Evolutionary conservation across 495 filamentous ascomycete genomes (phyloP).

Genomic region (Podospora bellae-mahoneyi): DNA sequence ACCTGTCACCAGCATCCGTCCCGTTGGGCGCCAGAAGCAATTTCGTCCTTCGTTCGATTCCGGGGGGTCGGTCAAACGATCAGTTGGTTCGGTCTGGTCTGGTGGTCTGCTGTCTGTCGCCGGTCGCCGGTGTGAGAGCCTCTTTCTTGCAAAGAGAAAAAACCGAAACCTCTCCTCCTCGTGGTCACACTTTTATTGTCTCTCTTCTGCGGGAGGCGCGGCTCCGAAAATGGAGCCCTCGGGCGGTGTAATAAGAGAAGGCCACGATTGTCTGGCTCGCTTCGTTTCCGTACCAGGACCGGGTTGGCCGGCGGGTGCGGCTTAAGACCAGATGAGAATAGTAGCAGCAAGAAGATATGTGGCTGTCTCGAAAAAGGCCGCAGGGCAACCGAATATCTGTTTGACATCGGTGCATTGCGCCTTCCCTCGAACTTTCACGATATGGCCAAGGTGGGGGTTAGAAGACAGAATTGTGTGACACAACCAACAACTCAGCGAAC

Average conservation of each 20-base stretch:
- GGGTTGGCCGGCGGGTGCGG: neutral
- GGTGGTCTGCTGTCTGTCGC: neutral
- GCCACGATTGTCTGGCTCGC: neutral
- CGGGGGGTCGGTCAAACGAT: neutral
- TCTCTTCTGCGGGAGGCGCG: constrained; percentile 8
- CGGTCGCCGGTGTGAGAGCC: neutral
- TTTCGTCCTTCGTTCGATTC: neutral
- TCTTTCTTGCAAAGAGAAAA: neutral
- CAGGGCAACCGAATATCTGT: neutral
- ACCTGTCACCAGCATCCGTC: neutral
- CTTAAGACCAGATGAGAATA: neutral
- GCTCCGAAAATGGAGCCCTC: constrained; percentile 22
- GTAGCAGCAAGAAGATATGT: neutral
- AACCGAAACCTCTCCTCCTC: neutral
- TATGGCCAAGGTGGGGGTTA: neutral
- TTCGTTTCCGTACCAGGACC: neutral
- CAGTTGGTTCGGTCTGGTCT: neutral
- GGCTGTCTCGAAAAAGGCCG: neutral
- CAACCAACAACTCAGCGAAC: neutral
- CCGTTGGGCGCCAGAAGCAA: neutral
- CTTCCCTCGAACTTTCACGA: neutral
- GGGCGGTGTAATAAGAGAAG: constrained; percentile 15
- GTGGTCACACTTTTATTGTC: constrained; percentile 8
- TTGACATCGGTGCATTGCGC: neutral
- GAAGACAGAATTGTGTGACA: neutral